Base-by-base conservation (phyloP, 2,329 filamentous ascomycete genomes). In the Microcera coccophila region DNA sequence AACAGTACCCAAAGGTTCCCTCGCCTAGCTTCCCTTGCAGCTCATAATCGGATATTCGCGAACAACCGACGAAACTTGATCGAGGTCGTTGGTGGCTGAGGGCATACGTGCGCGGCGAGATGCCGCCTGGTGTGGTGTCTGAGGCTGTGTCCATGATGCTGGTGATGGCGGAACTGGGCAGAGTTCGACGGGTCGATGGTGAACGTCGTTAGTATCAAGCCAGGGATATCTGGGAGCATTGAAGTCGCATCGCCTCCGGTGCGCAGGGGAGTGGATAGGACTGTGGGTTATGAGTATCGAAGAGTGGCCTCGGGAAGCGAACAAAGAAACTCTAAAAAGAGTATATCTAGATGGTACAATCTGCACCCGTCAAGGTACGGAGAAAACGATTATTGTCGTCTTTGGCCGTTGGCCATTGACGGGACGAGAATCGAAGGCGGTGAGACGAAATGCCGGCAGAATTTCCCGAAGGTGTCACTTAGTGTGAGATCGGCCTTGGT, bases 1-100 rank as follows among this genome's bases (percentile, higher is more conserved):
- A 28, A 38, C 61, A 80, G 56, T 69, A 87, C 83, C 91, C 91
- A 69, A 97, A 97, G 17, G 91, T 97, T 48, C 91, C 91, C 65
- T 97, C 91, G 55, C 91, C 91, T 42, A 98, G 79, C 69, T 94
- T 94, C 39, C 82, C 82, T 54, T 86, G 70, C 28, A 93, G 72
- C 55, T 90, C 86, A 64, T 93, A 94, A 54, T 90, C 85, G 54
- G 73, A 71, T 53, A 94, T 90, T 59, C 79, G 81, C 37, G 90
- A 93, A 72, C 91, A 96, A 49, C 93, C 93, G 40, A 75, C 74
- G 64, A 94, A 98, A 52, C 78, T 84, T 45, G 67, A 69, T 59
- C 68, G 71, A 36, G 72, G 73, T 46, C 76, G 76, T 62, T 72
- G 67, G 58, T 81, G 74, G 39, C 72, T 71, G n/a, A 73, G 61